Evolutionary conservation across 2,329 filamentous ascomycete species (phyloP), one percentile per base, ranked within the genome.

Genomic region (Aspergillus sclerotialis): DNA sequence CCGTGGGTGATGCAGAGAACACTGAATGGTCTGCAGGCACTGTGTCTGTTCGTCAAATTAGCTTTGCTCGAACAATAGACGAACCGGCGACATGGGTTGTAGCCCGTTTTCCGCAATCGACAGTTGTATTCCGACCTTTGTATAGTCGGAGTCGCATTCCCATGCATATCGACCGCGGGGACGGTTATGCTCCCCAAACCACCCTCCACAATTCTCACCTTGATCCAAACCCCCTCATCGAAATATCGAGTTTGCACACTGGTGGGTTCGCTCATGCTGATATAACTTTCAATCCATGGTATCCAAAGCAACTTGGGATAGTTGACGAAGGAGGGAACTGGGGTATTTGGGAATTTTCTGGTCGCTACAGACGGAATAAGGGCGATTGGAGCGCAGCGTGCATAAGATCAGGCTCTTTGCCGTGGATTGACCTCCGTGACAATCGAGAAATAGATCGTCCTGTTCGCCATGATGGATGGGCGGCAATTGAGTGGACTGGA

Each of bases 251-350:
- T 10, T 50, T 56, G 2, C 49, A 65, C 16, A 73, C 68, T 2
- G 70, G 68, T 8, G 67, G 63, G 1, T 49, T 52, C 18, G 44
- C 67, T 3, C 73, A 77, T 50, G 68, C 68, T 1, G 68, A 78
- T 53, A 63, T 80, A 8, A 52, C 67, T 5, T 80, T 80, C 53
- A 78, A 80, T 46, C 75, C 75, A 4, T 74, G 70, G 61, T 73
- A 74, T 49, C 65, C 70, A 37, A 64, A 65, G n/a, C 71, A 76
- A 46, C 52, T 80, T 37, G 76, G 64, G 2, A 58, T 79, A 10
- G 53, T 79, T 13, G 74, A 80, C 48, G 62, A 65, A 28, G 45
- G 53, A 18, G 74, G 73, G 1, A 58, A 58, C 25, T 81, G 76
- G 77, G 69, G 60, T 34, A 50, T 79, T 25, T 67, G 59, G 68